phyloP scores from a whole-genome alignment of 495 filamentous ascomycete genomes.

The Tuber microsphaerosporum region DNA sequence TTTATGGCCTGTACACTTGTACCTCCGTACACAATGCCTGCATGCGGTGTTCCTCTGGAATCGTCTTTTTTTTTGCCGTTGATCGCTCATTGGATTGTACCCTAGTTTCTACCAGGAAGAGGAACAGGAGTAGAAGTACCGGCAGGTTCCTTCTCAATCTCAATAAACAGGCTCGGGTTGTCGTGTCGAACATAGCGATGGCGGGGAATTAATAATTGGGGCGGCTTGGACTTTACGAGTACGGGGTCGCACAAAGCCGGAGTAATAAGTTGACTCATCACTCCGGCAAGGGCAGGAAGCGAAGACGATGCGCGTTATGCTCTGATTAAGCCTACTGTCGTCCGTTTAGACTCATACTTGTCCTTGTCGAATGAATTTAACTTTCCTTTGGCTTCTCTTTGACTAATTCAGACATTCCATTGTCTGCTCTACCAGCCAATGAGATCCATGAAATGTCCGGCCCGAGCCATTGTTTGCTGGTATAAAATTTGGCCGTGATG shows the following conservation, averaged over 20 bases:
- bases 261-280: not conserved
- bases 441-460: not conserved
- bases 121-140: not conserved
- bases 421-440: not conserved
- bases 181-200: not conserved
- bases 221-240: not conserved
- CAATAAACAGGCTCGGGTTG: not conserved
- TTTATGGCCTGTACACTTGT: too few species aligned
- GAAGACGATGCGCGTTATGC: not conserved
- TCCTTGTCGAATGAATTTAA: not conserved
- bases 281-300: not conserved
- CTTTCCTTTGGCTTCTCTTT: not conserved
- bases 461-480: not conserved
- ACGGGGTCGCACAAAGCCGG: not conserved
- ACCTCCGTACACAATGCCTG: too few species aligned
- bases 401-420: not conserved
- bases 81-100: not conserved
- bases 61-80: not conserved
- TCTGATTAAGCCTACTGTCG: not conserved
- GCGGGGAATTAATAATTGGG: not conserved
- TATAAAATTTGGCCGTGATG: not conserved
- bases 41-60: not conserved
- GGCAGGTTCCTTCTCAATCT: not conserved
- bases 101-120: not conserved
- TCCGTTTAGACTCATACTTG: not conserved